Evolutionary conservation across 129 eudicot genomes (phyloP).

Genomic region (Smallanthus sonchifolius): DNA sequence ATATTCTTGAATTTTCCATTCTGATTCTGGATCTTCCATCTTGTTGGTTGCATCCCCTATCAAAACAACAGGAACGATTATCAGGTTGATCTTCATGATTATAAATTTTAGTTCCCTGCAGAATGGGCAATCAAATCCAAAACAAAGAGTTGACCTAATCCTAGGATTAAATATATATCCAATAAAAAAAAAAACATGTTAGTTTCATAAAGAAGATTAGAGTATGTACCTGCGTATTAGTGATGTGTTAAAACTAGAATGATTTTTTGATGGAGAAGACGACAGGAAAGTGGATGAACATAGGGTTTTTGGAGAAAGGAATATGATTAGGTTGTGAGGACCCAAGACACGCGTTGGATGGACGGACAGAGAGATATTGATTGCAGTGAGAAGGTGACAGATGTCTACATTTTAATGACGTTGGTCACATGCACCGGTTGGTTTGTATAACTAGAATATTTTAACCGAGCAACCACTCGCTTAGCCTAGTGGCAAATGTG

Average conservation of each 20-base stretch:
- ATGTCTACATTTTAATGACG: slow-evolving; percentile 2
- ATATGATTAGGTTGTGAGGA: not conserved
- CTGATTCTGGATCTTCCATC: slow-evolving; percentile 53
- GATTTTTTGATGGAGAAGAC: not conserved
- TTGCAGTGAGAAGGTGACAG: slow-evolving; percentile 24
- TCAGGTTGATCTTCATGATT: too few relatives aligned
- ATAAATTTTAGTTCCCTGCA: too few relatives aligned
- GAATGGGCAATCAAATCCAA: too few relatives aligned
- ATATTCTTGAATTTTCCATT: slow-evolving; percentile 34
- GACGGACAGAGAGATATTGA: not conserved
- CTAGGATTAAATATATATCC: too few relatives aligned
- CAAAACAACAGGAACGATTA: not conserved
- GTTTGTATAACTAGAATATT: too few relatives aligned
- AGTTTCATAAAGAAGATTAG: not conserved
- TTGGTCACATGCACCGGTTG: too few relatives aligned
- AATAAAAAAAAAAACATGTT: not conserved
- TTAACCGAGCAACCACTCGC: too few relatives aligned
- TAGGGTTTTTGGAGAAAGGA: not conserved
- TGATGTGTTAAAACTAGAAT: not conserved
- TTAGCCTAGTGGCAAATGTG: too few relatives aligned
- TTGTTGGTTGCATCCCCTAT: not conserved
- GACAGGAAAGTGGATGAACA: not conserved
- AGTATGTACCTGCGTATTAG: not conserved
- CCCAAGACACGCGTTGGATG: slow-evolving; percentile 28
- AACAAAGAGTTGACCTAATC: too few relatives aligned